Evolutionary conservation across 2,329 filamentous ascomycete species (phyloP).

Genomic region (Neofusicoccum sp.): DNA sequence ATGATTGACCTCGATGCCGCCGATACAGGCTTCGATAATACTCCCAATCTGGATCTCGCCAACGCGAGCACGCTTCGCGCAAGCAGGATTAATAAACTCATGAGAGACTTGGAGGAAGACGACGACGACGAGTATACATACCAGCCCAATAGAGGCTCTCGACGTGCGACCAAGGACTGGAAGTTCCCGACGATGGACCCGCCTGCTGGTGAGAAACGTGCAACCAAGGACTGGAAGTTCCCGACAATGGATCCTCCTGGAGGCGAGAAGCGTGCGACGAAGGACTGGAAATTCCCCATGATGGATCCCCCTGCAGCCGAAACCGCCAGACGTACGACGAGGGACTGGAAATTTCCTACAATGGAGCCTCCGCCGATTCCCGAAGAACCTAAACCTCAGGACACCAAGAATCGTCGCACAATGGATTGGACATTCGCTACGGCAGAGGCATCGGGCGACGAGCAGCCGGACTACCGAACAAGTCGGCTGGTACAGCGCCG

Average conservation of each 20-base stretch:
- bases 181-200: constrained; percentile 49
- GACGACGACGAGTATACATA: constrained; percentile 34
- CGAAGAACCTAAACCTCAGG: constrained; percentile 11
- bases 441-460: constrained; percentile 39
- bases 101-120: constrained; percentile 42
- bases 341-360: constrained; percentile 49
- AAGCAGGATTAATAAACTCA: constrained; percentile 50
- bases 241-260: constrained; percentile 38
- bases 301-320: constrained; percentile 28
- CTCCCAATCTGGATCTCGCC: constrained; percentile 41
- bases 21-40: constrained; percentile 33
- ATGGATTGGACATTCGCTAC: constrained; percentile 50
- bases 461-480: constrained; percentile 27
- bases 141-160: constrained; percentile 21
- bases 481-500: constrained; percentile 31
- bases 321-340: constrained; percentile 35
- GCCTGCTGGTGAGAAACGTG: constrained; percentile 31
- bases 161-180: constrained; percentile 53
- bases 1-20: constrained; percentile 60
- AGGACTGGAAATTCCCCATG: constrained; percentile 57
- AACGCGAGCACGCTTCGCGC: constrained; percentile 58
- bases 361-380: constrained; percentile 15
- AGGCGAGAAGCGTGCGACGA: constrained; percentile 41
- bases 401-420: constrained; percentile 35
- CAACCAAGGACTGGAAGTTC: constrained; percentile 56